Base-by-base conservation (phyloP, 2,329 filamentous ascomycete genomes). In the Lachnellula subtilissima region DNA sequence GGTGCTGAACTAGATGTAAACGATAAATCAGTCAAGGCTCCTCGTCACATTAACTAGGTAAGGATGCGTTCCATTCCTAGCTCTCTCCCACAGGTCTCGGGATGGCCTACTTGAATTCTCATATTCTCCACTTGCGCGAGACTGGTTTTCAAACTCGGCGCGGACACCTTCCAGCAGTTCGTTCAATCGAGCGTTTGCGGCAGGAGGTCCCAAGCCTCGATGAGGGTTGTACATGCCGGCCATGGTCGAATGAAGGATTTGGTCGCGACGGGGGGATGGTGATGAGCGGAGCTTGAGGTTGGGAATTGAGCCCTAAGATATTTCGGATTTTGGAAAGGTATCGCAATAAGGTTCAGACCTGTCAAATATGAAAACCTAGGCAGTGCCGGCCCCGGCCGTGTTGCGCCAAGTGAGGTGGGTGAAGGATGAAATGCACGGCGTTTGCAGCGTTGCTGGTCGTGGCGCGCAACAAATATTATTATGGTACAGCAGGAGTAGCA, bases 111-210 rank as follows among this genome's bases (percentile, higher is more conserved):
- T 88, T 72, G 96, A 91, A 72, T 93, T 89, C 72, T 99, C 93
- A 72, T 91, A 95, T 66, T 91, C 89, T 71, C 90, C 90, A 63
- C 85, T 88, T 65, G 89, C 85, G 63, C 89, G 85, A 65, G 87
- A 81, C 73, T 95, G 89, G 59, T 81, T 86, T 64, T 97, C 93
- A 66, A 97, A 97, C 74, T 99, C 94, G 69, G 84, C 82, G 70
- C 93, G 86, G 67, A 99, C 84, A 72, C 91, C 88, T 55, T 97
- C 93, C 69, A 99, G 81, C 62, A 97, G 84, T 79, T 99, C 93
- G 65, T 88, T 91, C 67, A 97, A 80, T 65, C 94, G 91, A 50
- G 73, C 73, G 57, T 76, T 80, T 60, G 71, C 82, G 58, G 88
- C 86, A 64, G 84, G 86, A 63, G 79, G 82, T 63, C 85, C 87